Base-by-base conservation (phyloP, 345 rosid species). In the Aquilaria sinensis region DNA sequence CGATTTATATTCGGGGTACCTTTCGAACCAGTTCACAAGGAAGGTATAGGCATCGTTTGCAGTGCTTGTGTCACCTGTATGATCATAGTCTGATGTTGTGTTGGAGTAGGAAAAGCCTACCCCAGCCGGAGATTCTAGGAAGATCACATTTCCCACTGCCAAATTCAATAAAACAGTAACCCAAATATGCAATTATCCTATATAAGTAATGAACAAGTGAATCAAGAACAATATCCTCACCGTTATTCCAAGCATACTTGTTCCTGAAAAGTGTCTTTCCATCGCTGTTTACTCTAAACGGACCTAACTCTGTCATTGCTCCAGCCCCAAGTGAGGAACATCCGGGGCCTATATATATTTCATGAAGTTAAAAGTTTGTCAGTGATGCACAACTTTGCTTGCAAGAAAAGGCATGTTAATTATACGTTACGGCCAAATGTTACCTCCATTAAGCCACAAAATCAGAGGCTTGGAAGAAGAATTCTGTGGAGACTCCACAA, bases 101-200 rank as follows among this genome's bases (percentile, higher is more conserved):
- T 84, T 84, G 2, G 89, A 81, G 72, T 79, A 81, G 0, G 89
- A 81, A 55, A 79, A 83, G 58, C 81, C 83, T 0, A 80, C 81
- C 4, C 80, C 81, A 0, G 80, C 81, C 0, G 88, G 85, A 12
- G 85, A 78, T 52, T 83, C 88, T 63, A 83, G 57, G 65, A 80
- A 83, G 51, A 83, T 66, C 34, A 83, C 60, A 56, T 80, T 80
- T 33, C 77, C 80, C 62, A 57, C 84, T 79, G 74, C 64, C 65
- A 52, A 31, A 29, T 58, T 41, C 43, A 37, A 37, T 37, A 5
- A 37, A 37, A 37, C 5, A 37, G 43, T 37, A 37, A 37, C 43
- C 2, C 5, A 5, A 9, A 37, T 37, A 37, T 37, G 43, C 43
- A 5, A 3, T 2, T 33, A 34, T 12, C 5, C 15, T 3, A 23